Base-by-base conservation (phyloP, 2,329 filamentous ascomycete species). In the Fusarium clavum region DNA sequence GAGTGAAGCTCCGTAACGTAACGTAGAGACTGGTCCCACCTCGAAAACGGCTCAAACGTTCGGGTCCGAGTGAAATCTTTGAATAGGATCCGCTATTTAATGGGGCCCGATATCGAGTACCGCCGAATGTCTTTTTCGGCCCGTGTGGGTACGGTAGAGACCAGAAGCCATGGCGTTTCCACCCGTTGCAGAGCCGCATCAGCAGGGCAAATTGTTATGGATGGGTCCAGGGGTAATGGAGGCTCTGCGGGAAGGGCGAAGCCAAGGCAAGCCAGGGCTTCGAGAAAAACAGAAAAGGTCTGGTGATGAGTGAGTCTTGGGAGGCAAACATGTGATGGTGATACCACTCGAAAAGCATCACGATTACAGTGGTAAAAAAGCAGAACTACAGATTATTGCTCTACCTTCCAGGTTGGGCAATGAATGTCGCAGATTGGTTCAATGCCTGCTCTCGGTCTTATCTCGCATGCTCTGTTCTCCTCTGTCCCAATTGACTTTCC, bases 141-240 rank as follows among this genome's bases (percentile, higher is more conserved):
- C 64, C 64, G 64, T 64, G 64, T 67, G 64, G 64, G 30, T 68
- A 67, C 29, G 25, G 47, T 41, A 53, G 32, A 52, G 22, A 18
- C 8, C 6, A 53, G 34, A n/a, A 53, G 14, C n/a, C 49, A 53
- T 38, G 49, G 49, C 49, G 22, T 51, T 57, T 47, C 51, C 57
- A 58, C 29, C 64, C 63, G 63, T 67, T 47, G 52, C 64, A 67
- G 64, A 67, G 64, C 64, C 64, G 64, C 64, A 67, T 68, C 57
- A 61, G 22, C 63, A 66, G 58, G 61, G 55, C 18, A 18, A 20
- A 46, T 57, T 52, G 41, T 8, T 47, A 51, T 41, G 34, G 7
- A 27, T 38, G 61, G 56, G 46, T 41, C 56, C 64, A 67, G 63
- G 64, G 63, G 64, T 57, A 57, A 62, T 46, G 30, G 57, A 52